Evolutionary conservation across 108 stramenopile genomes (phyloP), one percentile per base, ranked within the genome.

Genomic region (Stephanodiscus minutulus): DNA sequence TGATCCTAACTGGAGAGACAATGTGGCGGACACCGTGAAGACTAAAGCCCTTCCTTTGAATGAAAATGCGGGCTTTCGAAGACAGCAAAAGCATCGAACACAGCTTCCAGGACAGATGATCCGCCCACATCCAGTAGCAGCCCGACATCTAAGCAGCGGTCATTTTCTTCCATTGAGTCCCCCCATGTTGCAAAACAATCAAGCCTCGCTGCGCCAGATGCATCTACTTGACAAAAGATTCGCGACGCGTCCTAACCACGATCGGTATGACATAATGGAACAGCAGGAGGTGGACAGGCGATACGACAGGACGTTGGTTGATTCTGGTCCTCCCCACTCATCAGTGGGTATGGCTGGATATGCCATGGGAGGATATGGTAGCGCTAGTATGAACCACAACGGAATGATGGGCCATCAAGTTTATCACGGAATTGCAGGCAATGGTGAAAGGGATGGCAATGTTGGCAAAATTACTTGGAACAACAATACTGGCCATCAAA

Each of bases 251-350:
- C n/a, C n/a, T n/a, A n/a, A n/a, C n/a, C n/a, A n/a, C n/a, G n/a
- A 58, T 58, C 57, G 57, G 18, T 58, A 58, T 58, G 57, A 33
- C n/a, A 35, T 33, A 1, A 37, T 17, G 18, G 57, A 58, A 10
- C 57, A 58, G 57, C 57, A 55, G 1, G 27, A 10, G n/a, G 9
- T 55, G 54, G 25, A 25, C 25, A 28, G 9, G 21, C 54, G 27
- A 55, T 1, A 55, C n/a, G 54, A 55, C 27, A 25, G 1, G 24
- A 52, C n/a, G 50, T 52, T 52, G 50, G 18, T 15, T 17, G 2
- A 28, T 28, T 28, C 54, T 55, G 54, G 54, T 55, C 54, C 25
- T 24, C 54, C 12, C 2, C 54, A 55, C 20, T 5, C 27, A 27
- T 9, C 39, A 9, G 39, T 52, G 50, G n/a, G 50, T n/a, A 7